phyloP scores from a whole-genome alignment of 192 early-diverging fungal species.

The Ramicandelaber brevisporus region DNA sequence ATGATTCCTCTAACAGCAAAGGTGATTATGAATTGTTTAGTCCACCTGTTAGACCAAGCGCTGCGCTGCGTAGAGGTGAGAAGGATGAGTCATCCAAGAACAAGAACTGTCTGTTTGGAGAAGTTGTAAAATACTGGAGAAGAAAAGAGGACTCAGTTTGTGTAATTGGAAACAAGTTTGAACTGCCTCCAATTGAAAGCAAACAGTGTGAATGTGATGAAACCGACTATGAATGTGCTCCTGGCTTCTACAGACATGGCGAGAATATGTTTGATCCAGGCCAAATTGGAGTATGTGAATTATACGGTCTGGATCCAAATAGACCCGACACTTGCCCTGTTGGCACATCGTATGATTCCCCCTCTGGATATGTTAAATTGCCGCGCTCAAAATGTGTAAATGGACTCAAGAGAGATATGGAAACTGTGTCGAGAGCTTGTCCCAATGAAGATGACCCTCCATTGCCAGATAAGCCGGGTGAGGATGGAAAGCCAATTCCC shows the following conservation, averaged over 20 bases:
- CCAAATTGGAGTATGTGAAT: conserved; percentile 38
- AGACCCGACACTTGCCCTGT: conserved; percentile 40
- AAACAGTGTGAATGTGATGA: conserved; percentile 45
- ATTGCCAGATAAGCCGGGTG: too few relatives aligned
- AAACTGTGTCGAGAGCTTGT: too few relatives aligned
- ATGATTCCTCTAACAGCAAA: too few relatives aligned
- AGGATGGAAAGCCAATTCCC: too few relatives aligned
- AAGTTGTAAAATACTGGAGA: conserved; percentile 38
- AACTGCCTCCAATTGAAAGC: conserved; percentile 15
- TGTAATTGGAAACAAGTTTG: conserved; percentile 37
- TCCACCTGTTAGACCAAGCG: too few relatives aligned
- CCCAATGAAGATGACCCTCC: too few relatives aligned
- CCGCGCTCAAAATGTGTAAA: conserved; percentile 41
- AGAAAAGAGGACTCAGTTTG: conserved; percentile 43
- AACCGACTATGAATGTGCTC: conserved; percentile 73
- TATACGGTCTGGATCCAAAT: conserved; percentile 44
- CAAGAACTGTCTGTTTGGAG: conserved; percentile 22
- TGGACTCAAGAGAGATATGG: too few relatives aligned
- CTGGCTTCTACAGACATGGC: conserved; percentile 49
- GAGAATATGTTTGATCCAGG: too few relatives aligned
- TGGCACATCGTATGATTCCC: conserved; percentile 34
- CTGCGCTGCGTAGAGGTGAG: too few relatives aligned
- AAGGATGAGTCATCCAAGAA: too few relatives aligned
- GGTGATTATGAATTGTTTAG: not conserved
- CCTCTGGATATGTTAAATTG: conserved; percentile 63